Evolutionary conservation across 1,284 basidiomycete genomes (phyloP), one percentile per base, ranked within the genome.

Genomic region (Cryptococcus sp.): DNA sequence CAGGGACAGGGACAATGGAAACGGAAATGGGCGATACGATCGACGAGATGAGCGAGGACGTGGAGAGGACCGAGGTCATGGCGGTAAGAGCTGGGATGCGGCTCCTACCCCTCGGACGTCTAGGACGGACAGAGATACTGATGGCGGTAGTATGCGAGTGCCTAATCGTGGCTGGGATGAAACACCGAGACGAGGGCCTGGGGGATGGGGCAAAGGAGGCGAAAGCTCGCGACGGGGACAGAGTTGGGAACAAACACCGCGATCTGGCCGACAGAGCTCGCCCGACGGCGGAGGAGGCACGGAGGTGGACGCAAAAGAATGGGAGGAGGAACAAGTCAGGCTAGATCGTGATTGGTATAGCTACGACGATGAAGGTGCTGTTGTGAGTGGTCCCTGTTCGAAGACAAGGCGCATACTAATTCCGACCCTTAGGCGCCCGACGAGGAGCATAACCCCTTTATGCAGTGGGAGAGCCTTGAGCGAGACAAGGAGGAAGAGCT

Each of bases 261-360:
- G 89, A 44, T 81, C 80, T 13, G 86, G 86, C 59, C 55, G 68
- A 3, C 65, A 62, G 1, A 65, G 58, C 1, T 86, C 86, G 80
- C 44, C 76, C 83, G 39, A 85, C 81, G 67, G 59, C 13, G 62
- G 64, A 19, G 57, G 54, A 5, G 70, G 65, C 25, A 57, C 74
- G 26, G 66, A 68, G 16, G 63, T 80, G 17, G 70, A 79, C 69
- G 82, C 84, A 37, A 82, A 89, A 54, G 93, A 94, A 67, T 97
- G 93, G 93, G 93, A 95, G 73, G 93, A 96, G 66, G 93, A 96
- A 74, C 91, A 95, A 74, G 83, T 92, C 8, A 83, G 84, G 47
- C 73, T 96, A 67, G 93, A 97, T 74, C 82, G 93, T 17, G 92
- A 95, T 73, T 98, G 93, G 93, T 98, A 97, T 73, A 89, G 86